Evolutionary conservation across 805 yeast genomes (phyloP).

Genomic region (Tetrapisispora iriomotensis): DNA sequence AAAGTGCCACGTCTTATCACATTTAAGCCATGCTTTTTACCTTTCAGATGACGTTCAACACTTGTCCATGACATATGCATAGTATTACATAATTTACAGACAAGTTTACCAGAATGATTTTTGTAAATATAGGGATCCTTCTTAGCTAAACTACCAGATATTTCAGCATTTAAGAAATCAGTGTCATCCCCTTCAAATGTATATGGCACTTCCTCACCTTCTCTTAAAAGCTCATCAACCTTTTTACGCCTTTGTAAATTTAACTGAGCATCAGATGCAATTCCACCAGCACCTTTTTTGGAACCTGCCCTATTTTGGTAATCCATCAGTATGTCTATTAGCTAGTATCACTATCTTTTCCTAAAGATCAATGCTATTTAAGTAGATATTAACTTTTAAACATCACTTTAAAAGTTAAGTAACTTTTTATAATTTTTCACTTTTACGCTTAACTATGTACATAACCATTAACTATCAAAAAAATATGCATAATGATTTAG

Average conservation of each 20-base stretch:
- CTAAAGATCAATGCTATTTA: too few relatives aligned
- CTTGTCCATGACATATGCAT: conserved; percentile 72
- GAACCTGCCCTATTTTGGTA: conserved; percentile 84
- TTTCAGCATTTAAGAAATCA: conserved; percentile 44
- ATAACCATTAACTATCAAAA: too few relatives aligned
- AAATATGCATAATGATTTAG: too few relatives aligned
- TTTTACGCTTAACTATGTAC: too few relatives aligned
- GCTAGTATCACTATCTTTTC: too few relatives aligned
- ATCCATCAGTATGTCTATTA: too few relatives aligned
- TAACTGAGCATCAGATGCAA: conserved; percentile 64
- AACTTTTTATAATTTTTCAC: too few relatives aligned
- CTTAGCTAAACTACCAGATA: conserved; percentile 21
- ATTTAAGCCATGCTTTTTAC: conserved; percentile 70
- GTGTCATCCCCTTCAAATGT: conserved; percentile 37
- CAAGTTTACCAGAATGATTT: conserved; percentile 75
- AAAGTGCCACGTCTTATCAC: conserved; percentile 49
- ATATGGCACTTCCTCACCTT: conserved; percentile 30
- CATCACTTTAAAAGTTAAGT: too few relatives aligned
- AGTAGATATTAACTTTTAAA: too few relatives aligned
- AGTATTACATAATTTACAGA: conserved; percentile 78
- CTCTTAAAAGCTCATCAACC: conserved; percentile 47
- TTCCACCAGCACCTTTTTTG: conserved; percentile 84
- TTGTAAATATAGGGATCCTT: conserved; percentile 65
- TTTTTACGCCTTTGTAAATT: conserved; percentile 62
- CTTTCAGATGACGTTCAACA: conserved; percentile 75